Conservation (phyloP, 1,284 basidiomycete genomes). For the Boletus semigastroideus region DNA sequence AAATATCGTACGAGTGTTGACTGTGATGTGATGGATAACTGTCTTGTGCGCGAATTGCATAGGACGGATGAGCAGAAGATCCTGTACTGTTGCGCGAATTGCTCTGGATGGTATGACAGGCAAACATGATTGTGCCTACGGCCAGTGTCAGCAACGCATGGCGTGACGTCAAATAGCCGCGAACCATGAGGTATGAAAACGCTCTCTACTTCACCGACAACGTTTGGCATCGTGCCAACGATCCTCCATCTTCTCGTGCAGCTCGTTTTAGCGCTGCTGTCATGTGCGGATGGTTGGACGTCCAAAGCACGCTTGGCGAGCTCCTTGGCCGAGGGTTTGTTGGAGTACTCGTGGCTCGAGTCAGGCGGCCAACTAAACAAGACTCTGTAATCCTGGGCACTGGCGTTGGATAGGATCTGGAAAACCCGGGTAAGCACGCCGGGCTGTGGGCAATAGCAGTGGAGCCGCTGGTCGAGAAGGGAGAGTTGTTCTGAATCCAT, state of each 20-base stretch:
- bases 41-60: conserved; percentile 35
- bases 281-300: conserved; percentile 62
- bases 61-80: conserved; percentile 27
- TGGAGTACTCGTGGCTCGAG: conserved; percentile 40
- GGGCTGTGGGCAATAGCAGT: conserved; percentile 50
- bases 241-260: conserved; percentile 92
- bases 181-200: conserved; percentile 93
- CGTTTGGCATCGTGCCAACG: conserved; percentile 67
- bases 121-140: conserved; percentile 77
- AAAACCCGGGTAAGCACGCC: conserved; percentile 66
- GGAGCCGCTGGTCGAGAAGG: conserved; percentile 58
- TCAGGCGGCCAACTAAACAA: conserved; percentile 90
- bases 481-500: conserved; percentile 57
- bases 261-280: conserved; percentile 81
- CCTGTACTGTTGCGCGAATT: conserved; percentile 19
- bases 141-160: conserved; percentile 33
- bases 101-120: conserved; percentile 64
- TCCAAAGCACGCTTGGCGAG: conserved; percentile 81
- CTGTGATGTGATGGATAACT: conserved; percentile 41
- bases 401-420: conserved; percentile 68
- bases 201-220: conserved; percentile 75
- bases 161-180: conserved; percentile 39
- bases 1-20: conserved; percentile 33
- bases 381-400: conserved; percentile 53
- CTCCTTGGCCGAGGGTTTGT: conserved; percentile 73